Conservation (phyloP, 371 early-diverging fungal species). For the Actinomortierella wolfii region DNA sequence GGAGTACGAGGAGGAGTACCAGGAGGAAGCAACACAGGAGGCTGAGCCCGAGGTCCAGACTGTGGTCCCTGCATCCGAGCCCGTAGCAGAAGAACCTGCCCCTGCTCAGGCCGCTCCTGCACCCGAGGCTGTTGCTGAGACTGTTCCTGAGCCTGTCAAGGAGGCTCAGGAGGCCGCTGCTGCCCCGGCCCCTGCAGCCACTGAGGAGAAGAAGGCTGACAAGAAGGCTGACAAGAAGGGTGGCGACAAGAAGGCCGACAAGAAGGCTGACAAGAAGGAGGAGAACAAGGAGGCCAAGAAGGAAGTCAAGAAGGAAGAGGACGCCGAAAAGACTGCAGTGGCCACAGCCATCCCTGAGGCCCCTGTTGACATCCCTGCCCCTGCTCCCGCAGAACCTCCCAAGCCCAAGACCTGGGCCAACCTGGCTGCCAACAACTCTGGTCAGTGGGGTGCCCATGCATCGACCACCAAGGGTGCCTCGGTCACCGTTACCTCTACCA, state of each 20-base stretch:
- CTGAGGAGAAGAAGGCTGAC: conserved; percentile 14
- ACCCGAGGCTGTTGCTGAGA: conserved; percentile 16
- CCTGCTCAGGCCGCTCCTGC: conserved; percentile 13
- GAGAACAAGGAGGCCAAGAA: conserved; percentile 26
- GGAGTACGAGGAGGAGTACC: conserved; percentile 44
- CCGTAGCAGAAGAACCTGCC: conserved; percentile 18
- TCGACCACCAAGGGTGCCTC: conserved; percentile 44
- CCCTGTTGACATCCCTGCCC: not conserved
- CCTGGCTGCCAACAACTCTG: conserved; percentile 48
- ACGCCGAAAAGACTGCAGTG: conserved; percentile 15
- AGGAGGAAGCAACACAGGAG: conserved; percentile 17
- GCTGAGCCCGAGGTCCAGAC: conserved; percentile 8
- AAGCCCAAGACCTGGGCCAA: conserved; percentile 60
- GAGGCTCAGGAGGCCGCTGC: conserved; percentile 4
- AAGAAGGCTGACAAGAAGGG: conserved; percentile 26
- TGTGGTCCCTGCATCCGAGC: conserved; percentile 16
- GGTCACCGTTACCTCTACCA: conserved; percentile 32
- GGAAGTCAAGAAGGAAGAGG: conserved; percentile 26
- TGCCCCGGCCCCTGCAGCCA: conserved; percentile 6
- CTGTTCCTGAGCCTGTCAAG: conserved; percentile 5
- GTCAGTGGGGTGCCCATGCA: conserved; percentile 48
- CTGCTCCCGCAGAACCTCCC: conserved; percentile 22
- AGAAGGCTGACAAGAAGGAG: conserved; percentile 25
- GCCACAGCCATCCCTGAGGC: conserved; percentile 6
- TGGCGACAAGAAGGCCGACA: conserved; percentile 10